A percentile compares a stretch with the other conserved stretches of the same genome.
Evolutionary conservation across 2,329 filamentous ascomycete species (phyloP).

Genomic region (Coniella lustricola): DNA sequence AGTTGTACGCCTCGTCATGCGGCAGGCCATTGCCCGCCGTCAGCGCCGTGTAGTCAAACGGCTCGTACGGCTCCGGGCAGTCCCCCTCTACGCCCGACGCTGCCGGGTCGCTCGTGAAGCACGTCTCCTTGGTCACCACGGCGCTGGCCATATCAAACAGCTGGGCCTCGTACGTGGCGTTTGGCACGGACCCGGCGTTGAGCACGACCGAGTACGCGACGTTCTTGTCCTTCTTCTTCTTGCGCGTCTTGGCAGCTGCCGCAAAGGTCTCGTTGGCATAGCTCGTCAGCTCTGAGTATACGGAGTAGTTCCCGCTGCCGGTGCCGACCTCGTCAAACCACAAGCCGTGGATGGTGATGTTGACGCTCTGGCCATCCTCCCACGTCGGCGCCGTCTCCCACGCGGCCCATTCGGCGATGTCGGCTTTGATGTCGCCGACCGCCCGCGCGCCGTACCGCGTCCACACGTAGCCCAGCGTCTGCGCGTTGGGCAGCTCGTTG

Average conservation of each 20-base stretch:
- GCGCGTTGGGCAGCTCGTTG: conserved; percentile 15
- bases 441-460: conserved; percentile 13
- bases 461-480: conserved; percentile 17
- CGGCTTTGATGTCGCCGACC: conserved; percentile 4
- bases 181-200: conserved; percentile 13
- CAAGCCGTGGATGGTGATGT: conserved; percentile 18
- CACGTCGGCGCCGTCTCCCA: conserved; percentile 14
- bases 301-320: conserved; percentile 1
- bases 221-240: not conserved
- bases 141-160: conserved; percentile 15
- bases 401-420: conserved; percentile 15
- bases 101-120: conserved; percentile 13
- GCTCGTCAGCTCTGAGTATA: conserved; percentile 7
- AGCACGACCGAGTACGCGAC: conserved; percentile 14
- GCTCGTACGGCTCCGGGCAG: conserved; percentile 15
- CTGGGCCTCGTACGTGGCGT: conserved; percentile 34
- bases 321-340: conserved; percentile 18
- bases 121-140: conserved; percentile 18
- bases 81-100: conserved; percentile 5
- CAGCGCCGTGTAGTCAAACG: conserved; percentile 7
- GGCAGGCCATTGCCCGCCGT: conserved; percentile 11
- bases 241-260: not conserved
- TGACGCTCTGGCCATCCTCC: conserved; percentile 5
- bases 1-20: conserved; percentile 9
- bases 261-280: conserved; percentile 13